Conservation (phyloP, 2,329 filamentous ascomycete genomes). For the Xenosphaeropsis pyriputrescens region DNA sequence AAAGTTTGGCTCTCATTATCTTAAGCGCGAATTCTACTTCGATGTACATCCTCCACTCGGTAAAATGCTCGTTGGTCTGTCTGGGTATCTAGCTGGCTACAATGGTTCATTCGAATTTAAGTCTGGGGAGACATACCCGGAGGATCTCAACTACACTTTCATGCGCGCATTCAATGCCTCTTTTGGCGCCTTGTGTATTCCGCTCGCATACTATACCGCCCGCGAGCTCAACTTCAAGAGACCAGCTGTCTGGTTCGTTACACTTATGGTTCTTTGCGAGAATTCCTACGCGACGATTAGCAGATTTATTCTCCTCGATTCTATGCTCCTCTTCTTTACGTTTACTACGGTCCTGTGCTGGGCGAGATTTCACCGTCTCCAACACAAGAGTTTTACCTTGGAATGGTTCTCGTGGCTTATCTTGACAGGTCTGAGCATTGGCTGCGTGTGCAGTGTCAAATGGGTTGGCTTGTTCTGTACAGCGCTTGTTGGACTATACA, state of each 20-base stretch:
- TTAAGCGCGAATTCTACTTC: constrained; percentile 99
- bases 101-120: constrained; percentile 99
- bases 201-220: constrained; percentile 89
- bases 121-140: constrained; percentile 88
- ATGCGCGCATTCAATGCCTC: constrained; percentile 97
- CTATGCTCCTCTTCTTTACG: constrained; percentile 98
- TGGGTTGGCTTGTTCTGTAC: constrained; percentile 95
- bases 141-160: constrained; percentile 90
- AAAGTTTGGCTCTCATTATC: constrained; percentile 97
- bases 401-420: constrained; percentile 95
- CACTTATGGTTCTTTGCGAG: constrained; percentile 94
- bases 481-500: constrained; percentile 88
- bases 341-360: constrained; percentile 95
- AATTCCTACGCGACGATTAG: constrained; percentile 99
- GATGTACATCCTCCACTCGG: constrained; percentile 89
- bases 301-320: constrained; percentile 94
- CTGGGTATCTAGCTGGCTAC: constrained; percentile 91
- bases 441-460: constrained; percentile 97
- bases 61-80: constrained; percentile 96
- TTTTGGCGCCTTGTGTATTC: constrained; percentile 85
- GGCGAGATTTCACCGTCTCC: constrained; percentile 88
- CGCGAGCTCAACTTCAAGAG: constrained; percentile 77
- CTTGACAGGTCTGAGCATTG: constrained; percentile 87
- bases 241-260: constrained; percentile 86
- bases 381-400: constrained; percentile 69